Base-by-base conservation (phyloP, 1,284 basidiomycete genomes). In the Boletus mariae region DNA sequence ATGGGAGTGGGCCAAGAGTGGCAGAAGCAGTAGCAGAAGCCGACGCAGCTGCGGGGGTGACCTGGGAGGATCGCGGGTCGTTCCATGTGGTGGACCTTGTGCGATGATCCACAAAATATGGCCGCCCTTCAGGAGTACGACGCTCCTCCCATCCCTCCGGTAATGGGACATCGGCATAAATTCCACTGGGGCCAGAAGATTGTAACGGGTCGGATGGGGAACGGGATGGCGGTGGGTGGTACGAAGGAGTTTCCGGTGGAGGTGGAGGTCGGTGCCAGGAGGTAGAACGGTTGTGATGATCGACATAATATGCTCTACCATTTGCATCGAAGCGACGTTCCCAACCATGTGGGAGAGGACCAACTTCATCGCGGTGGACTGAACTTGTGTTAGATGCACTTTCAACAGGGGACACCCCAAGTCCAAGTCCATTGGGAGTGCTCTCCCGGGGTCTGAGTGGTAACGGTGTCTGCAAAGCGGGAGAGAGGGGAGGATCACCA, bases 111-210 rank as follows among this genome's bases (percentile, higher is more conserved):
- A 99, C 95, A 69, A 97, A 98, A 77, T 98, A 99, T 1, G 96
- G 93, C 45, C 97, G 82, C 5, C 96, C 96, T 73, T 98, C 94
- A n/a, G 95, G 90, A 1, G 95, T 98, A 66, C 92, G 90, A 38
- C 96, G 87, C 72, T 99, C 96, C 72, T 99, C 97, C 97, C 97
- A 99, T 15, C 96, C 97, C 17, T 92, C 84, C 0, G 96, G 97
- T 5, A 99, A 79, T 15, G 90, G 91, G 12, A 96, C 90, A 56
- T 83, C 81, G 4, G 72, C 63, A 50, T 67, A 71, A 20, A 49
- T 29, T 0, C 59, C 61, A 43, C 41, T 67, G 9, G 65, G 55
- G 42, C 26, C 37, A 9, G 63, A 34, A 29, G 54, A 32, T 34
- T 56, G 65, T 12, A 54, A 56, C 0, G 50, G 56, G 12, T 57